A percentile compares a stretch with the other conserved stretches of the same genome.
Conservation (phyloP, 805 yeast genomes). For the Zygoascus tannicola region DNA sequence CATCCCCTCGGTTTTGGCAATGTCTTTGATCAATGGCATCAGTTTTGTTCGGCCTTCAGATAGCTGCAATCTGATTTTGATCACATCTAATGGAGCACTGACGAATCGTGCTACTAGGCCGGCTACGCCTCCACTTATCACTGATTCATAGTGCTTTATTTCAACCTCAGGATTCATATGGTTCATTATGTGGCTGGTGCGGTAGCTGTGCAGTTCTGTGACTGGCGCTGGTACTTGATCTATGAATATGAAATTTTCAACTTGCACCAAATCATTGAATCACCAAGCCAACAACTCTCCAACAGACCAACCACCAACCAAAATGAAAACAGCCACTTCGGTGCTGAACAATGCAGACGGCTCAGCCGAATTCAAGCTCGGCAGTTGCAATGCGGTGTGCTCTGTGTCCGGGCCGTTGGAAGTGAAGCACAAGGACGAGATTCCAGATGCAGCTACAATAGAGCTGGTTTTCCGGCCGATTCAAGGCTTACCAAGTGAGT, state of each 20-base stretch:
- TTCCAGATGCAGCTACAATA: slow-evolving; percentile 66
- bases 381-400: slow-evolving; percentile 49
- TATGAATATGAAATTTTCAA: not conserved
- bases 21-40: slow-evolving; percentile 30
- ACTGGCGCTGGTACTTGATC: too few relatives aligned
- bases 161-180: slow-evolving; percentile 35
- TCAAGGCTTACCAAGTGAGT: slow-evolving; percentile 51
- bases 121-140: slow-evolving; percentile 62
- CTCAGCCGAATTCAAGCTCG: slow-evolving; percentile 51
- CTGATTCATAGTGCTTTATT: slow-evolving; percentile 43
- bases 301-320: not conserved
- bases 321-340: too few relatives aligned
- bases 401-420: slow-evolving; percentile 91
- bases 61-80: slow-evolving; percentile 70
- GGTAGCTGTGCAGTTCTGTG: too few relatives aligned
- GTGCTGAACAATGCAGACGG: slow-evolving; percentile 64
- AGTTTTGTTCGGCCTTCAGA: slow-evolving; percentile 26
- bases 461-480: slow-evolving; percentile 76
- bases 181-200: slow-evolving; percentile 7
- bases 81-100: slow-evolving; percentile 73
- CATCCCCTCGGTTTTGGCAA: slow-evolving; percentile 57
- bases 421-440: slow-evolving; percentile 70
- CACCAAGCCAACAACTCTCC: too few relatives aligned
- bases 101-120: slow-evolving; percentile 55
- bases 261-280: not conserved